Evolutionary conservation across 2,329 filamentous ascomycete species (phyloP).

Genomic region (Pseudogymnoascus sp.): DNA sequence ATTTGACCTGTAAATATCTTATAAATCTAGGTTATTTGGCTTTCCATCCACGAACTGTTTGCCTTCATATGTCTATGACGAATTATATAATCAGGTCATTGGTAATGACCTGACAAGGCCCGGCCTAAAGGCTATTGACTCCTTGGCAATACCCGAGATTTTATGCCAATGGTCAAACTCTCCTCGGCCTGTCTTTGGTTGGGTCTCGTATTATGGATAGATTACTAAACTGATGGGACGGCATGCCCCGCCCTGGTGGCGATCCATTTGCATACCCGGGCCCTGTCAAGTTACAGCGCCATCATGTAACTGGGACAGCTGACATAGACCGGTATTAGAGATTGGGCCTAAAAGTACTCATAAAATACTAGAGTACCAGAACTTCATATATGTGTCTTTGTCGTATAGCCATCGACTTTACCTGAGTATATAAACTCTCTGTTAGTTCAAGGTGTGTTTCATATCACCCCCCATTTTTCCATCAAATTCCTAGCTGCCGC

Average conservation of each 20-base stretch:
- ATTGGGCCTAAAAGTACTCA: not conserved
- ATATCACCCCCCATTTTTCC: not conserved
- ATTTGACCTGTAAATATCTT: too few species aligned
- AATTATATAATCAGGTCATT: not conserved
- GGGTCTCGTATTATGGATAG: not conserved
- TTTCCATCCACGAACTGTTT: not conserved
- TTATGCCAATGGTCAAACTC: not conserved
- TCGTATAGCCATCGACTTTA: not conserved
- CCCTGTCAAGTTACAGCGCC: not conserved
- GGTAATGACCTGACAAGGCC: not conserved
- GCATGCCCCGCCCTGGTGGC: not conserved
- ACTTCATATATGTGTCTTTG: not conserved
- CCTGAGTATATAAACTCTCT: not conserved
- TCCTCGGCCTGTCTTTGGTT: not conserved
- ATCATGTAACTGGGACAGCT: not conserved
- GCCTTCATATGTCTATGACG: not conserved
- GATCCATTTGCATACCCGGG: not conserved
- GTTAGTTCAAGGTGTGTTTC: not conserved
- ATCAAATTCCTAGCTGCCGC: too few species aligned
- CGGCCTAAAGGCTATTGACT: not conserved
- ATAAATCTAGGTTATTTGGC: too few species aligned
- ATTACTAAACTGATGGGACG: not conserved
- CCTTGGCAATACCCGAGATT: not conserved
- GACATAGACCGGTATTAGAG: not conserved
- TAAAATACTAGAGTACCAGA: not conserved